phyloP scores from a whole-genome alignment of 176 grass and related monocot species.

The Typha latifolia region DNA sequence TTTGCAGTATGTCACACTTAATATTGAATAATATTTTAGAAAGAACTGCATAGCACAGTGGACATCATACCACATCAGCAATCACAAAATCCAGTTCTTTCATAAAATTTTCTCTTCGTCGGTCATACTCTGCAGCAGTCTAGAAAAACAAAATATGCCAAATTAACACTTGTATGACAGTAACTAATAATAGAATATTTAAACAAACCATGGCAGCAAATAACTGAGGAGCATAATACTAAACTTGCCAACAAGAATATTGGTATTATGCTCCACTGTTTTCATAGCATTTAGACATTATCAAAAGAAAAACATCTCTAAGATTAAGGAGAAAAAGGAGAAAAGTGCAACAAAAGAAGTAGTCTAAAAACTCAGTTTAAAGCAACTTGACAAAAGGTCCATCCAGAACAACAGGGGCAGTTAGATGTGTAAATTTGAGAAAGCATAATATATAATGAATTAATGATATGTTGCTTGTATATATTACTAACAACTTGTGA shows the following conservation, averaged over 20 bases:
- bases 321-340: background rate
- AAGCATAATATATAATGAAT: background rate
- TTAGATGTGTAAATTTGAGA: background rate
- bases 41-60: background rate
- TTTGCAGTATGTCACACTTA: background rate
- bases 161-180: background rate
- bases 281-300: no score
- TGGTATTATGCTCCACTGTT: background rate
- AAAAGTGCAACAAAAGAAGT: background rate
- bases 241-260: background rate
- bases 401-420: background rate
- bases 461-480: background rate
- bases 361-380: background rate
- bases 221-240: background rate
- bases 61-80: conserved; percentile 73
- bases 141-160: conserved; percentile 8
- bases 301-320: background rate
- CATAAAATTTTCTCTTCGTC: conserved; percentile 63
- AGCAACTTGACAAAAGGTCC: background rate
- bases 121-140: conserved; percentile 66
- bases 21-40: conserved; percentile 1
- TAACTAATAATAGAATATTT: background rate
- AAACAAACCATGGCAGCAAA: background rate
- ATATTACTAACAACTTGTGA: no score
- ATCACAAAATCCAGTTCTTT: conserved; percentile 87